Conservation (phyloP, 2,329 filamentous ascomycete genomes). For the Aspergillus alliaceus region DNA sequence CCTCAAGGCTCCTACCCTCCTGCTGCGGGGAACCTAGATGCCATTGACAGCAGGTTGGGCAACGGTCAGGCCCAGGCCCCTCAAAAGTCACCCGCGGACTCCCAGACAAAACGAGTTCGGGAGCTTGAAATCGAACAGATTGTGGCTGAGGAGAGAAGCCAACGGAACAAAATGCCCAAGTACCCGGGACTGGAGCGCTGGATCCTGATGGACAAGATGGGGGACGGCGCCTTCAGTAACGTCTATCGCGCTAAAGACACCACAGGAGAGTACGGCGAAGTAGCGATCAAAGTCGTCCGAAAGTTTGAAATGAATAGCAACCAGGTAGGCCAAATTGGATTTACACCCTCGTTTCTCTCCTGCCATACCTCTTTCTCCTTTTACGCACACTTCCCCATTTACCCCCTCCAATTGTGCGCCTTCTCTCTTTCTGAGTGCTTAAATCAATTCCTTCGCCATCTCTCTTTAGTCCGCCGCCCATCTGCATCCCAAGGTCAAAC, state of each 20-base stretch:
- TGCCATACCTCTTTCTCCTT: constrained; percentile 11
- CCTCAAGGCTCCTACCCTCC: constrained; percentile 49
- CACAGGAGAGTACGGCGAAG: constrained; percentile 70
- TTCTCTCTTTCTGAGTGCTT: constrained; percentile 3
- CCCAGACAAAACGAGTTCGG: constrained; percentile 56
- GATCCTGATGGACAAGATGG: constrained; percentile 93
- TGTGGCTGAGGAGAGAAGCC: constrained; percentile 87
- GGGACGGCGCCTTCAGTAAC: constrained; percentile 97
- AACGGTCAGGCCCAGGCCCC: constrained; percentile 62
- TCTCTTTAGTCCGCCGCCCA: constrained; percentile 78
- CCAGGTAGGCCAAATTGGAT: constrained; percentile 70
- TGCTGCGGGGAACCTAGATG: constrained; percentile 61
- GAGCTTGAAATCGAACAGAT: constrained; percentile 76
- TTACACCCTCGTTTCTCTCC: constrained; percentile 22
- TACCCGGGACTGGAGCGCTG: constrained; percentile 86
- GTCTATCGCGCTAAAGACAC: constrained; percentile 86
- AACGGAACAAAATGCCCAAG: constrained; percentile 77
- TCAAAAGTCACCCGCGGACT: constrained; percentile 52
- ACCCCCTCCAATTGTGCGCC: not conserved
- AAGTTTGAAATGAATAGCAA: constrained; percentile 99
- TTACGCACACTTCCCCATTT: not conserved
- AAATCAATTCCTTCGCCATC: constrained; percentile 32
- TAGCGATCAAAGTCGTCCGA: constrained; percentile 97
- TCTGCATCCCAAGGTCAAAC: constrained; percentile 95
- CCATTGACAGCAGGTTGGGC: constrained; percentile 61